Percentiles rank a stretch among this genome's conserved stretches.
Conservation (phyloP, 2,329 filamentous ascomycete genomes). For the Macroventuria anomochaeta region DNA sequence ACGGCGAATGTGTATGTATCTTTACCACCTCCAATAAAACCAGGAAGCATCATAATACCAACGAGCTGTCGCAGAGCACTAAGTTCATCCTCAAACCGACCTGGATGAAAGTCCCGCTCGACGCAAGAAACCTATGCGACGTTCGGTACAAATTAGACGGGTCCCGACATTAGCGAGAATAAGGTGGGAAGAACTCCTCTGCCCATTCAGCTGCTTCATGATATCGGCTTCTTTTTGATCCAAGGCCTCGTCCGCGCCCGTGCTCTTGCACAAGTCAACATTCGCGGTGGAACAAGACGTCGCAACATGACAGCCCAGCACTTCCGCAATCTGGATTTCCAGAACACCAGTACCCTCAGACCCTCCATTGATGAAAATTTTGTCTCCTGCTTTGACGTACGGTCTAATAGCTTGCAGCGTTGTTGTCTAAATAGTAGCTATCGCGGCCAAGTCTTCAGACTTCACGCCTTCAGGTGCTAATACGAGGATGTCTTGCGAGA, state of each 20-base stretch:
- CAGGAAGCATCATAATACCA: background rate
- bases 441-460: background rate
- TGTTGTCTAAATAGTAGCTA: constrained; percentile 24
- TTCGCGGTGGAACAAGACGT: background rate
- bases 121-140: background rate
- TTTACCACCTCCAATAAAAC: background rate
- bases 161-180: background rate
- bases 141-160: background rate
- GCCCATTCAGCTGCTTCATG: background rate
- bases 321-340: constrained; percentile 57
- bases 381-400: constrained; percentile 46
- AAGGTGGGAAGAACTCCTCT: background rate
- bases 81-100: background rate
- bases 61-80: background rate
- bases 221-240: background rate
- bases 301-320: background rate
- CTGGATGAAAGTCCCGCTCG: background rate
- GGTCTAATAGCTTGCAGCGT: constrained; percentile 42
- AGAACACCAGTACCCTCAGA: constrained; percentile 65
- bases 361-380: constrained; percentile 67
- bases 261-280: background rate
- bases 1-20: background rate
- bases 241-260: background rate
- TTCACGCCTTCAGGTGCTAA: background rate
- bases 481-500: background rate